Percentiles rank a stretch among this genome's conserved stretches.
These are phyloP conservation scores for Scytalidium lignicola DNA, from an alignment of 2,329 filamentous ascomycete genomes.

Conservation along the genomic window DNA sequence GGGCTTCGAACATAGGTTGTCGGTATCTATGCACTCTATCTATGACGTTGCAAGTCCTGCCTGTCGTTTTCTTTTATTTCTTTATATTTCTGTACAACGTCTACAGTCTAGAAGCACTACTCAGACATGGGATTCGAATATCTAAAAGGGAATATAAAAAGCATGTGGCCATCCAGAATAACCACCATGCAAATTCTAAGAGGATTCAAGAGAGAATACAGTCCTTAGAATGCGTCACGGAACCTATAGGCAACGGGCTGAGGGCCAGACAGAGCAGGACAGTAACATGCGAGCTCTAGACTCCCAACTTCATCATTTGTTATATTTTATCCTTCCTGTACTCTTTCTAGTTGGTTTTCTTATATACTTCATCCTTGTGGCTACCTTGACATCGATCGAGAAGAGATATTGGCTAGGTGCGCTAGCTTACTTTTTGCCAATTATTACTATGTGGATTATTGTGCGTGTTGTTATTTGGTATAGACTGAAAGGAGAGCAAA, in stretches of 20 bases:
- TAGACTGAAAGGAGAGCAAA: neutral
- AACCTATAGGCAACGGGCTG: no score
- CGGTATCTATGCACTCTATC: neutral
- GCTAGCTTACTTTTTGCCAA: neutral
- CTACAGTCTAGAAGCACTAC: no score
- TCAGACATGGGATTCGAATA: no score
- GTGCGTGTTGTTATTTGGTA: neutral
- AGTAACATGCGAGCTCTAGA: neutral
- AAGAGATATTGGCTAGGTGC: neutral
- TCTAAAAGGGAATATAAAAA: no score
- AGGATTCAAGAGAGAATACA: no score
- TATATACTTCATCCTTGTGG: neutral
- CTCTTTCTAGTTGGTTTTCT: neutral
- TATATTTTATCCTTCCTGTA: neutral
- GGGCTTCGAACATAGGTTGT: neutral
- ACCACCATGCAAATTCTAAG: no score
- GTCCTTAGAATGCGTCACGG: no score
- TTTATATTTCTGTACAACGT: no score
- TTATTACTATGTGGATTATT: neutral
- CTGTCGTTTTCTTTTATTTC: neutral
- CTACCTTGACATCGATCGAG: neutral
- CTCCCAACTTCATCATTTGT: neutral
- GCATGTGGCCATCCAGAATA: no score
- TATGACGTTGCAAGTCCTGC: neutral
- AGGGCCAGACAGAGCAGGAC: neutral